Evolutionary conservation across 345 rosid species (phyloP).

Genomic region (Camelina neglecta): DNA sequence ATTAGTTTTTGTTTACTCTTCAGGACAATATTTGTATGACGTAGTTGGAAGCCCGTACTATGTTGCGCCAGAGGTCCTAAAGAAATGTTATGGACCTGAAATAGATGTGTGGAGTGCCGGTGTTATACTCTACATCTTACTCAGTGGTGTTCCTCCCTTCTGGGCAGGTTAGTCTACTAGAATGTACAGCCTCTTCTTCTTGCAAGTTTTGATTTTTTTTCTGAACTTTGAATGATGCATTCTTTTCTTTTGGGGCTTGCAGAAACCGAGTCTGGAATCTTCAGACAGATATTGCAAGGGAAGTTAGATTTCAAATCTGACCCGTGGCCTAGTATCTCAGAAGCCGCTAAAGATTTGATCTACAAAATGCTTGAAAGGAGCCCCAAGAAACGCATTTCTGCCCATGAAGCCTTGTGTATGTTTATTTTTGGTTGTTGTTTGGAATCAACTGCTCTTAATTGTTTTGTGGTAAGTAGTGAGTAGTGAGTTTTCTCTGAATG

Average conservation of each 20-base stretch:
- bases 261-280: constrained; percentile 98
- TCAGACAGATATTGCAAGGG: constrained; percentile 85
- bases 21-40: constrained; percentile 81
- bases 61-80: constrained; percentile 96
- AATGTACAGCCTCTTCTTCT: neutral
- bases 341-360: constrained; percentile 86
- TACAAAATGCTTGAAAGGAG: constrained; percentile 88
- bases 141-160: constrained; percentile 95
- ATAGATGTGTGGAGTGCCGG: constrained; percentile 99
- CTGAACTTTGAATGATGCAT: neutral
- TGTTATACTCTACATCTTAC: constrained; percentile 94
- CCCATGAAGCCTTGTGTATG: constrained; percentile 90
- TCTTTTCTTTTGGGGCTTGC: constrained; percentile 24
- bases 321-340: constrained; percentile 96
- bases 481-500: constrained; percentile 34
- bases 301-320: constrained; percentile 85
- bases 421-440: constrained; percentile 27
- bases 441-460: neutral
- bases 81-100: constrained; percentile 89
- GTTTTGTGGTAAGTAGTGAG: neutral
- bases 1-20: constrained; percentile 19
- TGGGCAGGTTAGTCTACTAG: constrained; percentile 74
- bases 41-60: constrained; percentile 98
- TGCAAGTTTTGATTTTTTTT: constrained; percentile 19
- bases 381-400: constrained; percentile 79